phyloP scores from a whole-genome alignment of 345 rosid genomes.

The Rhodamnia rubescens region DNA sequence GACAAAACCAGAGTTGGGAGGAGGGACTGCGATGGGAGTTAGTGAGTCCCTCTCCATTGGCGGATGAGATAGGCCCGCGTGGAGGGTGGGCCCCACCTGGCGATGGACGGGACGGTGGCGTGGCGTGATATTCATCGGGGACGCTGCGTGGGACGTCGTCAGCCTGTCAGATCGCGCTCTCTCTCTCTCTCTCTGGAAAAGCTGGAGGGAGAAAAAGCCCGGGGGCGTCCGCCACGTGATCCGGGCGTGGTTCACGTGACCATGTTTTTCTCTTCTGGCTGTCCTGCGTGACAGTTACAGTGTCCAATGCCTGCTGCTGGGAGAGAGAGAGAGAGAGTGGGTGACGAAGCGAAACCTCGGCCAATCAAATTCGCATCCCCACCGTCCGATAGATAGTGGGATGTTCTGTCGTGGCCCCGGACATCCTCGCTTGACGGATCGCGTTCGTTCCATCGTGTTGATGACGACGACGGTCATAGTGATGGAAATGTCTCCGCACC shows the following conservation, averaged over 20 bases:
- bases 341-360: not conserved
- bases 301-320: not conserved
- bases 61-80: not conserved
- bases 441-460: not conserved
- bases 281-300: not conserved
- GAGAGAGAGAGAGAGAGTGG: not conserved
- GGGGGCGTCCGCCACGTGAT: slow-evolving; percentile 45
- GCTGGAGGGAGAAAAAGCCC: no score
- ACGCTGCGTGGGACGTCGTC: not conserved
- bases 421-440: not conserved
- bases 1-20: not conserved
- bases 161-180: not conserved
- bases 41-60: no score
- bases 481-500: not conserved
- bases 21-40: not conserved
- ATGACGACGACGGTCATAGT: not conserved
- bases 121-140: not conserved
- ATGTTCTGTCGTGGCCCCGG: not conserved
- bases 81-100: not conserved
- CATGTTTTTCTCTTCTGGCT: not conserved
- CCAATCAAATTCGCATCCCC: not conserved
- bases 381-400: not conserved
- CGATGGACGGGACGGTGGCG: not conserved
- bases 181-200: no score
- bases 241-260: slow-evolving; percentile 30